These are phyloP conservation scores for Eucalyptus marginata DNA, from an alignment of 345 rosid species.

Conservation along the genomic window DNA sequence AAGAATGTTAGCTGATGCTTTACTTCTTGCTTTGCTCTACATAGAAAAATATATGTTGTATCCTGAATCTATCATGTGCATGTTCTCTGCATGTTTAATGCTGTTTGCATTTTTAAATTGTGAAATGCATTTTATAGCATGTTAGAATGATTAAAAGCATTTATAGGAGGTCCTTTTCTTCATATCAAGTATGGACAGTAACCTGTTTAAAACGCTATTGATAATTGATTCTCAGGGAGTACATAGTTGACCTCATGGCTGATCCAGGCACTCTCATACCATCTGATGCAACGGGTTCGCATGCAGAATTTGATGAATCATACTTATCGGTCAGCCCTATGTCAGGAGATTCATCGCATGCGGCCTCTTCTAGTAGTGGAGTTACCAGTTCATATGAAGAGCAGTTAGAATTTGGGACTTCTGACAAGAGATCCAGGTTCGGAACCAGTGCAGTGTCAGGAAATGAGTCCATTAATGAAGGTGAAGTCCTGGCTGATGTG, in stretches of 20 bases:
- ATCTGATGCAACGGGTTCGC: constrained; percentile 65
- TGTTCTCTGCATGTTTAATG: background rate
- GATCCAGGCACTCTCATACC: constrained; percentile 97
- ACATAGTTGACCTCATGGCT: constrained; percentile 93
- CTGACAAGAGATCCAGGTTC: constrained; percentile 32
- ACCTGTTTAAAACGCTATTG: background rate
- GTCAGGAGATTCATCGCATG: constrained; percentile 38
- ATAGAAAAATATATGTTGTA: background rate
- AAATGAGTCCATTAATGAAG: constrained; percentile 28
- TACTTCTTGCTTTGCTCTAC: background rate
- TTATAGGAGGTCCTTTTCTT: background rate
- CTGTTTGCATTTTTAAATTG: background rate
- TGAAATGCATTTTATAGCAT: background rate
- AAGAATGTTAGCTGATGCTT: background rate
- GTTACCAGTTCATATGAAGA: constrained; percentile 56
- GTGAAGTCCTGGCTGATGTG: constrained; percentile 9
- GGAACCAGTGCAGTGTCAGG: constrained; percentile 15
- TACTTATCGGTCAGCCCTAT: constrained; percentile 54
- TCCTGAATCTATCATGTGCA: background rate
- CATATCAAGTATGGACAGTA: background rate
- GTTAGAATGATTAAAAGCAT: background rate
- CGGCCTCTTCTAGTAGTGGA: constrained; percentile 63
- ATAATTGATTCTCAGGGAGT: constrained; percentile 69
- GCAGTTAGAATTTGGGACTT: constrained; percentile 40
- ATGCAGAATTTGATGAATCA: constrained; percentile 50